These are phyloP conservation scores for Chrysoporthe deuterocubensis DNA, from an alignment of 2,329 filamentous ascomycete genomes.

Conservation along the genomic window DNA sequence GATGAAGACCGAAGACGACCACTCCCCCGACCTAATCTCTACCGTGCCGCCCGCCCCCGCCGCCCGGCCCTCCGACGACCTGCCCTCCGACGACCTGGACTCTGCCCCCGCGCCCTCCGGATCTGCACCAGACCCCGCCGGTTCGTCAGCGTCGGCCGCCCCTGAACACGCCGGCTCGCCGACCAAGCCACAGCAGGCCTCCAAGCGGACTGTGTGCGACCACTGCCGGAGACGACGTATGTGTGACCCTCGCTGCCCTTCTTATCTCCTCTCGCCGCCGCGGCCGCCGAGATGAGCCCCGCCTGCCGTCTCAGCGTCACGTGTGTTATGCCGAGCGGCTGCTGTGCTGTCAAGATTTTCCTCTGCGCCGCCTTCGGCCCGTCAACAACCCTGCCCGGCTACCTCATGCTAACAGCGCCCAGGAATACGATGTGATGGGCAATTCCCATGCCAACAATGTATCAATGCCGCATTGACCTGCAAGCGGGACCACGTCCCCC, in stretches of 20 bases:
- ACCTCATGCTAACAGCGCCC: slow-evolving; percentile 16
- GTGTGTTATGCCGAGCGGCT: neutral
- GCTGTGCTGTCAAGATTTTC: slow-evolving; percentile 29
- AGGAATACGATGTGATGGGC: slow-evolving; percentile 52
- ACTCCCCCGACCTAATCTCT: slow-evolving; percentile 25
- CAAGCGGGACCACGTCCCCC: slow-evolving; percentile 67
- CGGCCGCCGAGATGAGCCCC: too few species aligned
- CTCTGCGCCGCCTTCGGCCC: slow-evolving; percentile 18
- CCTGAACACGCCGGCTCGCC: slow-evolving; percentile 18
- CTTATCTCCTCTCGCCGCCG: neutral
- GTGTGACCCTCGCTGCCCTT: slow-evolving; percentile 30
- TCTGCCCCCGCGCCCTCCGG: slow-evolving; percentile 15
- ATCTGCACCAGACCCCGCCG: slow-evolving; percentile 8
- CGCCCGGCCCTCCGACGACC: slow-evolving; percentile 14
- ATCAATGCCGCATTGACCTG: slow-evolving; percentile 61
- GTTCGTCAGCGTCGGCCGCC: neutral
- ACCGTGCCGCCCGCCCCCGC: slow-evolving; percentile 23
- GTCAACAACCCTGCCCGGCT: neutral
- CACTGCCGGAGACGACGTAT: slow-evolving; percentile 49
- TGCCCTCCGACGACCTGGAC: slow-evolving; percentile 11
- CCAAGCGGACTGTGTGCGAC: slow-evolving; percentile 49
- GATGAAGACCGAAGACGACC: slow-evolving; percentile 31
- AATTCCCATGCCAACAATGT: slow-evolving; percentile 64
- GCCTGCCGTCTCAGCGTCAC: neutral
- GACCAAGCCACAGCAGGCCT: slow-evolving; percentile 16